Evolutionary conservation across 805 yeast species (phyloP).

Genomic region (Pichia eremophila): DNA sequence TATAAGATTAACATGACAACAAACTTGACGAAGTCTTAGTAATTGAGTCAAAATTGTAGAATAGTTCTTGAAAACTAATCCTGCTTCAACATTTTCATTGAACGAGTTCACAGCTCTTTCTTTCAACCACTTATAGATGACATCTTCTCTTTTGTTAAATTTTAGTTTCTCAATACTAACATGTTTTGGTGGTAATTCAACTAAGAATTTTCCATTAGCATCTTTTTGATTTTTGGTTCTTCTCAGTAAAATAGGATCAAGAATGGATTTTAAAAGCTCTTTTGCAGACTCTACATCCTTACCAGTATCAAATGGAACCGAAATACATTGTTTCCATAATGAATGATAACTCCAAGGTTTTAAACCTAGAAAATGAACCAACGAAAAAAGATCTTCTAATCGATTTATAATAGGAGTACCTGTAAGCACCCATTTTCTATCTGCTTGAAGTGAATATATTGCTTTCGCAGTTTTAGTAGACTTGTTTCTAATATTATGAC

Average conservation of each 20-base stretch:
- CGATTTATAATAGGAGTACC: constrained; percentile 91
- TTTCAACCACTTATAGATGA: constrained; percentile 60
- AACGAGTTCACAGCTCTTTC: constrained; percentile 57
- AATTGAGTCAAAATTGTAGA: constrained; percentile 77
- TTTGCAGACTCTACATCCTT: constrained; percentile 63
- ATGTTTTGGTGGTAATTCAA: constrained; percentile 67
- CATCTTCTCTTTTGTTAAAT: constrained; percentile 57
- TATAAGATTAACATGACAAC: constrained; percentile 73
- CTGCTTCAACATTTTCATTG: constrained; percentile 47
- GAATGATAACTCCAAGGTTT: constrained; percentile 86
- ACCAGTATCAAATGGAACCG: constrained; percentile 66
- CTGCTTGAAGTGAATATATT: constrained; percentile 52
- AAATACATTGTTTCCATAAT: constrained; percentile 81
- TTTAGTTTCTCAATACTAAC: constrained; percentile 58
- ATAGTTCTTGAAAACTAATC: constrained; percentile 62
- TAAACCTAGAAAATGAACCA: constrained; percentile 63
- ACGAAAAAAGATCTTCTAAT: constrained; percentile 75
- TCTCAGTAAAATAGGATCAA: constrained; percentile 75
- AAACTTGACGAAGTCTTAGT: constrained; percentile 73
- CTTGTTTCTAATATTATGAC: constrained; percentile 78
- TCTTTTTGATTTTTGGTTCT: constrained; percentile 82
- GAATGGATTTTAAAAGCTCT: constrained; percentile 72
- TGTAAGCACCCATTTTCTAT: constrained; percentile 75
- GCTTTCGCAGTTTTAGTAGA: constrained; percentile 74
- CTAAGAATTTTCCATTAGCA: constrained; percentile 61